Percentiles rank a stretch among this genome's conserved stretches.
Evolutionary conservation across 805 yeast species (phyloP).

Genomic region (Metschnikowia arizonensis): DNA sequence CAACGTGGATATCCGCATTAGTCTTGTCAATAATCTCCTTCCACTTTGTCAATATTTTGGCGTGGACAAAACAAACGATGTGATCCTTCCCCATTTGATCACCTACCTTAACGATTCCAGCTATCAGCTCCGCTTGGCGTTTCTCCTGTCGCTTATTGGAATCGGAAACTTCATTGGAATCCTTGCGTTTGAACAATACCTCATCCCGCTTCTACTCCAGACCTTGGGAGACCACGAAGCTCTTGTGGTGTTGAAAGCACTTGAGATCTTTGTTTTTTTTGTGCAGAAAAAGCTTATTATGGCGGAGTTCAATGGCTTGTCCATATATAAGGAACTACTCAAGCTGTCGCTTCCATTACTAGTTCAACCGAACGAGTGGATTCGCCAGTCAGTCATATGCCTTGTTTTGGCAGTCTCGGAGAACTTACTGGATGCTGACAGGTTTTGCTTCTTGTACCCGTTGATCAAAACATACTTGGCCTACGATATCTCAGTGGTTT

Average conservation of each 20-base stretch:
- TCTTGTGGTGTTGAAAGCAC: conserved; percentile 65
- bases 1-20: conserved; percentile 60
- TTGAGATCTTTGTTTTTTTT: conserved; percentile 39
- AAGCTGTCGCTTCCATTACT: conserved; percentile 47
- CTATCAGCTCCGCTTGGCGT: conserved; percentile 60
- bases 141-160: conserved; percentile 67
- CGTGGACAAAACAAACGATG: conserved; percentile 80
- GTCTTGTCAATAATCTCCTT: conserved; percentile 66
- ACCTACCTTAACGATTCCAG: conserved; percentile 84
- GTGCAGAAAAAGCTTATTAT: conserved; percentile 29
- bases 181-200: conserved; percentile 78
- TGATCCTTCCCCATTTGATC: conserved; percentile 83
- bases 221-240: conserved; percentile 83
- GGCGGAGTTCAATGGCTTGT: conserved; percentile 35
- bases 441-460: conserved; percentile 80
- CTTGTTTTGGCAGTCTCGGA: conserved; percentile 60
- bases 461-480: conserved; percentile 69
- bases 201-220: conserved; percentile 79
- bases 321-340: conserved; percentile 35
- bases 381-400: conserved; percentile 62
- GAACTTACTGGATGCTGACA: conserved; percentile 68
- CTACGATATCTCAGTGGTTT: conserved; percentile 68
- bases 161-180: conserved; percentile 80
- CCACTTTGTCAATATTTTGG: conserved; percentile 82
- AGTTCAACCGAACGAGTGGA: conserved; percentile 85